phyloP scores from a whole-genome alignment of 2,329 filamentous ascomycete genomes.

The Stagonosporopsis cucurbitacearum region DNA sequence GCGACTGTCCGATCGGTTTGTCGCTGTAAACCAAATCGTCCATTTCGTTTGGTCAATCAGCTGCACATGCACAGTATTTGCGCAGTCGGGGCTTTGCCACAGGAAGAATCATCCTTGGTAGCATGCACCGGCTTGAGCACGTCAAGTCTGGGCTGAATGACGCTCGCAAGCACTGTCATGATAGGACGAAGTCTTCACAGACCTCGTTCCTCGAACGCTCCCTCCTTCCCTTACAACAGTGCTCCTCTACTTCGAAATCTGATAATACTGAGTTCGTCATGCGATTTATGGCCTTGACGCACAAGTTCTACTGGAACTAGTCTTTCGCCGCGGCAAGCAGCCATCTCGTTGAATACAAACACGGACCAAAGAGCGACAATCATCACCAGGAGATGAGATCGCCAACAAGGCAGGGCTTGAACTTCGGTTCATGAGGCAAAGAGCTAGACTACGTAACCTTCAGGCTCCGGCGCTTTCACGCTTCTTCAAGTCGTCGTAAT shows the following conservation, averaged over 20 bases:
- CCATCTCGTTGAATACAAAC: not conserved
- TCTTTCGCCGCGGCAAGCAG: not conserved
- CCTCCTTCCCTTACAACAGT: not conserved
- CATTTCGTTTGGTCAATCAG: not conserved
- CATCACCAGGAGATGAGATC: not conserved
- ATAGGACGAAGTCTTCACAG: slow-evolving; percentile 6
- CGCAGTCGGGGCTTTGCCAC: slow-evolving; percentile 8
- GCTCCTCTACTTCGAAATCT: not conserved
- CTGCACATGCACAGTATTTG: slow-evolving; percentile 5
- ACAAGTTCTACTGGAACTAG: not conserved
- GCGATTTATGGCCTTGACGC: too few relatives aligned
- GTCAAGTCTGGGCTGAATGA: slow-evolving; percentile 14
- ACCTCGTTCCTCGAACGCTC: not conserved
- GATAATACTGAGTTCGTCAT: too few relatives aligned
- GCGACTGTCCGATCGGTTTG: slow-evolving; percentile 10
- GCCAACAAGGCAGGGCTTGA: not conserved
- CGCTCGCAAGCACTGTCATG: slow-evolving; percentile 1
- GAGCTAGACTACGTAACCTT: not conserved
- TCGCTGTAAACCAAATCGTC: slow-evolving; percentile 2
- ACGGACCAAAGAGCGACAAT: not conserved
- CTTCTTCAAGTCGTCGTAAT: not conserved
- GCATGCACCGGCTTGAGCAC: slow-evolving; percentile 14
- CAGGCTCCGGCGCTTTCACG: not conserved
- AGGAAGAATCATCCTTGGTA: not conserved
- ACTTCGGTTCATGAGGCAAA: not conserved